Conservation (phyloP, 495 filamentous ascomycete genomes). For the Hypoxylon trugodes region DNA sequence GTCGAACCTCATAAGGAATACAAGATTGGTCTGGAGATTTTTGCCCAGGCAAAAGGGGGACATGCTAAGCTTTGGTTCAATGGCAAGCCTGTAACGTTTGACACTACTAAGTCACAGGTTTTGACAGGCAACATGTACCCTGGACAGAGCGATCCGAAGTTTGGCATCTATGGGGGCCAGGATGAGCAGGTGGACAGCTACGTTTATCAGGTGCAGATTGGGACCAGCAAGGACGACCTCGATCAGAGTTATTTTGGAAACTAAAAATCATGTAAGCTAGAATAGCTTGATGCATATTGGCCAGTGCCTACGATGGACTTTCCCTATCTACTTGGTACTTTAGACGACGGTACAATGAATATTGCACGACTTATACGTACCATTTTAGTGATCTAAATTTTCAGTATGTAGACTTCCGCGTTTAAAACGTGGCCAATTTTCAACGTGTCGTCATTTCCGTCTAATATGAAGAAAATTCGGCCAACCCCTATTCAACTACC, state of each 20-base stretch:
- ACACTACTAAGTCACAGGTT: slow-evolving; percentile 23
- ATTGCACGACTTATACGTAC: no score
- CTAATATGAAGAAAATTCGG: no score
- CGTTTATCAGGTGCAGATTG: slow-evolving; percentile 32
- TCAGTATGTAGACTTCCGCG: no score
- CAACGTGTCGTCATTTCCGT: no score
- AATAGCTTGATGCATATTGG: no score
- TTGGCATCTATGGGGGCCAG: slow-evolving; percentile 34
- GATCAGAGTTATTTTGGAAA: slow-evolving; percentile 33
- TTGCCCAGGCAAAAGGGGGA: slow-evolving; percentile 18
- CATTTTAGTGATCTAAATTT: no score
- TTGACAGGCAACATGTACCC: slow-evolving; percentile 30
- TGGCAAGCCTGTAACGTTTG: slow-evolving; percentile 31
- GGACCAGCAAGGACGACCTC: slow-evolving; percentile 21
- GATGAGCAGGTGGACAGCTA: slow-evolving; percentile 23
- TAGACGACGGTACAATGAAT: no score
- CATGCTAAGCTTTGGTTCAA: slow-evolving; percentile 33
- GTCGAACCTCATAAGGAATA: slow-evolving; percentile 17
- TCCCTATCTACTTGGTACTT: no score
- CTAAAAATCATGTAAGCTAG: not conserved
- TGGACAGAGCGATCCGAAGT: slow-evolving; percentile 27
- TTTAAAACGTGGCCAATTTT: no score
- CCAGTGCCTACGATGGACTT: no score
- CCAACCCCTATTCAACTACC: no score
- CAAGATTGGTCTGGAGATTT: slow-evolving; percentile 31